Evolutionary conservation across 352 stramenopile genomes (phyloP), one percentile per base, ranked within the genome.

Genomic region (Phytophthora pluvialis): DNA sequence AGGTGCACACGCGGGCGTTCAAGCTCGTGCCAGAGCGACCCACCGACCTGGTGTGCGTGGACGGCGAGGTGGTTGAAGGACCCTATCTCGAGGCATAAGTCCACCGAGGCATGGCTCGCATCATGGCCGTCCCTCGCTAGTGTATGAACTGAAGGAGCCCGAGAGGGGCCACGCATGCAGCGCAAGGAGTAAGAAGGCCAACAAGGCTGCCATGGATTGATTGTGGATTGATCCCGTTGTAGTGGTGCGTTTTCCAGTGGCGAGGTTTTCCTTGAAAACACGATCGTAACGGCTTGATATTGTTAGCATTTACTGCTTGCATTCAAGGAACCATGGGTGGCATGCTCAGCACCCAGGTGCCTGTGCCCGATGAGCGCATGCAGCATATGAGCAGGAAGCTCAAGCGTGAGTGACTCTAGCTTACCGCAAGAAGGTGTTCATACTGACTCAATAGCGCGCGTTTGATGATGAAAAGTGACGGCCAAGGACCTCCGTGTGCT

Each of bases 311-410:
- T 59, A 35, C 11, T 61, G 12, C 15, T 54, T n/a, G n/a, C n/a
- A n/a, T 33, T 12, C 16, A 11, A 49, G 26, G 35, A 55, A 46
- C 26, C 16, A 89, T 89, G 80, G 80, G 78, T 26, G 75, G 73
- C 9, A 47, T 81, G 25, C 36, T 83, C n/a, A 86, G 75, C 45
- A 72, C 55, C 47, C 73, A 79, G 48, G 75, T 86, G 51, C 80
- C 80, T 12, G 78, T 78, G 15, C 73, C 80, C 1, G 78, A 89
- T 61, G 76, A 89, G 67, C 78, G 78, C 28, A 91, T 91, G 83
- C 70, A 85, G 64, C 70, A 88, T 29, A 90, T 80, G 61, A 90
- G 89, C 60, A 72, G 67, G 45, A 87, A 83, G 63, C 77, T 91
- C 31, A 88, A 90, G 46, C 47, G 82, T 89, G 54, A 38, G 73